Evolutionary conservation across 257 asterid species (phyloP).

Genomic region (Leptodermis oblonga): DNA sequence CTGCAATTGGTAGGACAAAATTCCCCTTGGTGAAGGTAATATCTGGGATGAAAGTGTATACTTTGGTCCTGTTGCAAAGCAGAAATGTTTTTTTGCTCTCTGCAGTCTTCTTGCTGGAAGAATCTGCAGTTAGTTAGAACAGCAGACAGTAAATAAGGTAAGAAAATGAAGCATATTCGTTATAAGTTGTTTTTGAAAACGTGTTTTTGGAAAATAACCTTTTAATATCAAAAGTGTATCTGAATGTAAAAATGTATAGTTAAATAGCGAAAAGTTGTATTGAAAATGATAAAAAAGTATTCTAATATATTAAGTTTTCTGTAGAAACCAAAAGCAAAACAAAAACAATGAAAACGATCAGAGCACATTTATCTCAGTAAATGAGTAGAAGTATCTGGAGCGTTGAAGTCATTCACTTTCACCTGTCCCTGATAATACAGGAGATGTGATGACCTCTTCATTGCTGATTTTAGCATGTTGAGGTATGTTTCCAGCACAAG

Average conservation of each 20-base stretch:
- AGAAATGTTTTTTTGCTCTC: conserved; percentile 33
- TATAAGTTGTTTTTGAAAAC: too few relatives aligned
- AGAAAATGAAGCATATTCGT: too few relatives aligned
- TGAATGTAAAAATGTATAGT: too few relatives aligned
- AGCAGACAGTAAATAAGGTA: neutral
- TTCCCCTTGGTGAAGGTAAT: conserved; percentile 27
- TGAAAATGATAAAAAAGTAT: too few relatives aligned
- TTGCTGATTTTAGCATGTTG: neutral
- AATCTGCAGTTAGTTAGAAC: conserved; percentile 14
- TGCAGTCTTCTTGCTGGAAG: neutral
- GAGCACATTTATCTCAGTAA: neutral
- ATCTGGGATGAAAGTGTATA: conserved; percentile 39
- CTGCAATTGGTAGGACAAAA: conserved; percentile 40
- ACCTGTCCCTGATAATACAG: neutral
- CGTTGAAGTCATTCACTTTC: neutral
- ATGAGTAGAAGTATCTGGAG: neutral
- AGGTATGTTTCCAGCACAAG: neutral
- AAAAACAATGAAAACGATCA: too few relatives aligned
- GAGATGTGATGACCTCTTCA: neutral
- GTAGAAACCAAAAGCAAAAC: too few relatives aligned
- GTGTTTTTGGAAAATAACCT: too few relatives aligned
- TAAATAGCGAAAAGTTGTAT: too few relatives aligned
- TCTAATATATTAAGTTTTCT: too few relatives aligned
- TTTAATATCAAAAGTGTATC: too few relatives aligned
- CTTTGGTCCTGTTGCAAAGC: conserved; percentile 30